Evolutionary conservation across 2,329 filamentous ascomycete genomes (phyloP).

Genomic region (Fusarium scirpi): DNA sequence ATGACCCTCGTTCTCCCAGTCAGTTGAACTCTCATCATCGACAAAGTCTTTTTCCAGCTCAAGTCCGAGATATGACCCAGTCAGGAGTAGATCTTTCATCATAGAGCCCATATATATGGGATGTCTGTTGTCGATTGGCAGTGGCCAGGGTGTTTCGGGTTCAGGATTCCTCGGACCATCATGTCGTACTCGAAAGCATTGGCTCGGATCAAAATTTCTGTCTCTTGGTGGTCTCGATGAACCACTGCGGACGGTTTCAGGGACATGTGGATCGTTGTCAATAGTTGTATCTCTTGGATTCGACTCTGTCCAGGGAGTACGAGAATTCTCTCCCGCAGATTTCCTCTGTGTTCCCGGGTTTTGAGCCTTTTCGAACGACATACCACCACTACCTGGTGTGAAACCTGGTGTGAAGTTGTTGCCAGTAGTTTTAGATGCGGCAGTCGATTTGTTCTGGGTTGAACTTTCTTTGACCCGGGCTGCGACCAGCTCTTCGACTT

Average conservation of each 20-base stretch:
- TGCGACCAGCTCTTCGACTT: not conserved
- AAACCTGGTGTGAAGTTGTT: not conserved
- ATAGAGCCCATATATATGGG: not conserved
- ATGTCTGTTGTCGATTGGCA: not conserved
- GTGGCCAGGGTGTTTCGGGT: not conserved
- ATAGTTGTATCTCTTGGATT: not conserved
- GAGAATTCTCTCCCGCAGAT: not conserved
- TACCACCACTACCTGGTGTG: constrained; percentile 5
- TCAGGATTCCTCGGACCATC: not conserved
- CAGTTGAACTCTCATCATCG: not conserved
- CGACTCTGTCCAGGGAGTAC: not conserved
- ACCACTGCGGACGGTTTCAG: not conserved
- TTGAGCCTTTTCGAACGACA: not conserved
- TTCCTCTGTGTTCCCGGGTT: not conserved
- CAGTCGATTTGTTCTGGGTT: not conserved
- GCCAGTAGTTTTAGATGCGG: not conserved
- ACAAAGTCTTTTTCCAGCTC: not conserved
- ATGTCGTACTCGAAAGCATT: not conserved
- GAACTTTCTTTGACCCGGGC: not conserved
- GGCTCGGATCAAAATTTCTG: not conserved
- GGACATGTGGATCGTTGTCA: not conserved
- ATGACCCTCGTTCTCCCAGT: not conserved
- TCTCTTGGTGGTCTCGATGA: not conserved
- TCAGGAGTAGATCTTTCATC: not conserved
- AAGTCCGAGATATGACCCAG: not conserved